Evolutionary conservation across 225 moss, liverwort and hornwort genomes (phyloP), one percentile per base, ranked within the genome.

Genomic region (Antitrichia curtipendula): DNA sequence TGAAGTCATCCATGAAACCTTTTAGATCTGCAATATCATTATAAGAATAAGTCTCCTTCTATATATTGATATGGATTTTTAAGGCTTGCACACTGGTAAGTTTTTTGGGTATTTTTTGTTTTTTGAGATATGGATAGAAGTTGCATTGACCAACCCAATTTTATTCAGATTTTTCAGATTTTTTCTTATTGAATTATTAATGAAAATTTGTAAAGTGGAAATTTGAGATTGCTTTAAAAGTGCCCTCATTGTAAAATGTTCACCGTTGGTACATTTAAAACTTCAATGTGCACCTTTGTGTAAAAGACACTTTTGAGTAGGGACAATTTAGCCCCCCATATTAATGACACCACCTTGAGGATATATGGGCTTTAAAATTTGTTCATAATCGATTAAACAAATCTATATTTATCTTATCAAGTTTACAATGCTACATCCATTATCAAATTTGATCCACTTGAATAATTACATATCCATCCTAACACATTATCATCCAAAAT

Each of bases 131-230:
- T 68, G 8, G 74, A 47, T 31, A 49, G 31, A 74, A 20, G 2
- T 2, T 9, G 12, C 0, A 0, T 19, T n/a, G n/a, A n/a, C n/a
- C 3, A 31, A 4, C 2, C 3, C 3, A 19, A 20, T 31, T 19
- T 74, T 19, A 12, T 19, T 74, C 9, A 4, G 19, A 12, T 12
- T 73, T 73, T 19, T 47, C 1, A 47, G 0, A n/a, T 7, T 50
- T 13, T 50, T 4, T 25, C 8, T 43, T 16, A 16, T 27, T 27
- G 13, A 27, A 16, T 41, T 24, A 40, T 3, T 14, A 8, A 70
- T 43, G 27, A 71, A 43, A 43, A 27, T 27, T 43, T 43, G 16
- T 28, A 2, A 41, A 25, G 5, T 41, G 14, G 27, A 16, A 41
- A 25, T 2, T 70, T 24, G 7, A 2, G 2, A 41, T 70, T 72